Evolutionary conservation across 1,284 basidiomycete genomes (phyloP), one percentile per base, ranked within the genome.

Genomic region (Porogramme epimiltina): DNA sequence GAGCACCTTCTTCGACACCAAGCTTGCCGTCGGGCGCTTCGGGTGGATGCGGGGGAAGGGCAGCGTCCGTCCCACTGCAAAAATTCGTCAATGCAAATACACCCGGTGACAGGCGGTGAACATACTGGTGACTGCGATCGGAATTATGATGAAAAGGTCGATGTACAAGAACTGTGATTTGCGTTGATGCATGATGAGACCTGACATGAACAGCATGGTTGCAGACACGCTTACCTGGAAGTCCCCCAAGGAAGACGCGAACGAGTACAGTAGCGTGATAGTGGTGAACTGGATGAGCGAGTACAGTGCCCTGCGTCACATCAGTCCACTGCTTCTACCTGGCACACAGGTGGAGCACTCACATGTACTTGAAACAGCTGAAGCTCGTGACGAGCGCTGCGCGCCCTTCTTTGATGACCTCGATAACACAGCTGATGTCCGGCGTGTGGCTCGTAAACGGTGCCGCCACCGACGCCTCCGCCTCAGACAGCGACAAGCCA

Each of bases 321-420:
- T 62, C 55, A 47, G 47, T 20, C 34, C 33, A 45, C 24, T 34
- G 25, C 42, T 24, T 18, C 22, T 20, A n/a, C 13, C 10, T 6
- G 5, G 34, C 16, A 5, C 23, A 20, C 23, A 13, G 37, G 43
- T 40, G 45, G 42, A 47, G 2, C 23, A 76, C 90, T 72, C 63
- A 93, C 95, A 98, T 98, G 66, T 96, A 98, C 74, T 98, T 98
- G 85, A 99, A 99, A 74, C 97, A 99, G 62, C 93, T 95, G 73
- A 99, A 99, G 65, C 92, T 95, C 2, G 96, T 99, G 47, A 98
- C 96, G 47, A 99, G 76, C 2, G 97, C 95, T 5, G 94, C 93
- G 41, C 97, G 79, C 1, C 97, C 97, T 68, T 98, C 95, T 62
- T 89, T 92, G 75, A 99, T 97, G 49, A 99, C 90, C 62, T 99